phyloP scores from a whole-genome alignment of 1,139 yeast genomes.

The Debaryomycetaceae sp. region DNA sequence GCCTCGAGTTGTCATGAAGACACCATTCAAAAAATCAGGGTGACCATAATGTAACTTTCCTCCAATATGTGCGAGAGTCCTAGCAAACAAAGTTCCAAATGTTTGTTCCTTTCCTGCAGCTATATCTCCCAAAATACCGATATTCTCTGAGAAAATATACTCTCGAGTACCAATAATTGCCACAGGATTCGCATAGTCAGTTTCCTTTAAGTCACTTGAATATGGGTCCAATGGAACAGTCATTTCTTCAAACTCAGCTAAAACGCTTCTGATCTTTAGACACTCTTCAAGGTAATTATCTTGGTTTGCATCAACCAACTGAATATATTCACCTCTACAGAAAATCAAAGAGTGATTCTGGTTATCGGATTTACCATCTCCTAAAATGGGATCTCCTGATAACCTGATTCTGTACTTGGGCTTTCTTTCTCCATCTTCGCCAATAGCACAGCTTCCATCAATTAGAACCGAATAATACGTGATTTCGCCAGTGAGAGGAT shows the following conservation, averaged over 20 bases:
- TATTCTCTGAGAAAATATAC: constrained; percentile 80
- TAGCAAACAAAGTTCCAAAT: constrained; percentile 83
- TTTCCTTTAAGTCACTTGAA: constrained; percentile 6
- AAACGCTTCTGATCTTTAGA: constrained; percentile 69
- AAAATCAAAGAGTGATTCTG: constrained; percentile 77
- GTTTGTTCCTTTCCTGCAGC: constrained; percentile 96
- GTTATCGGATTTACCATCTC: constrained; percentile 88
- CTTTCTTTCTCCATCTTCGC: constrained; percentile 35
- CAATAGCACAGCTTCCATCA: constrained; percentile 34
- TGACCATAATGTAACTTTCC: constrained; percentile 91
- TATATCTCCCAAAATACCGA: constrained; percentile 84
- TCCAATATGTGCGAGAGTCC: constrained; percentile 82
- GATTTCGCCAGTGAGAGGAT: constrained; percentile 26
- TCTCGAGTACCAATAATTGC: constrained; percentile 90
- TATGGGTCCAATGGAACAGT: constrained; percentile 41
- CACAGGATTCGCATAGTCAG: constrained; percentile 47
- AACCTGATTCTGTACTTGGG: constrained; percentile 56
- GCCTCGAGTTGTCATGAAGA: constrained; percentile 87
- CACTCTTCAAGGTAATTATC: constrained; percentile 87
- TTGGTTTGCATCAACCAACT: constrained; percentile 85
- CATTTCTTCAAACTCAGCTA: constrained; percentile 76
- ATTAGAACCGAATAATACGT: constrained; percentile 61
- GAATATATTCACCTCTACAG: constrained; percentile 83
- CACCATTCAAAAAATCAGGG: constrained; percentile 82
- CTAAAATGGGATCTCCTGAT: constrained; percentile 84